A percentile compares a stretch with the other conserved stretches of the same genome.
phyloP scores from a whole-genome alignment of 805 yeast species.

The Metschnikowia chrysomelidarum region DNA sequence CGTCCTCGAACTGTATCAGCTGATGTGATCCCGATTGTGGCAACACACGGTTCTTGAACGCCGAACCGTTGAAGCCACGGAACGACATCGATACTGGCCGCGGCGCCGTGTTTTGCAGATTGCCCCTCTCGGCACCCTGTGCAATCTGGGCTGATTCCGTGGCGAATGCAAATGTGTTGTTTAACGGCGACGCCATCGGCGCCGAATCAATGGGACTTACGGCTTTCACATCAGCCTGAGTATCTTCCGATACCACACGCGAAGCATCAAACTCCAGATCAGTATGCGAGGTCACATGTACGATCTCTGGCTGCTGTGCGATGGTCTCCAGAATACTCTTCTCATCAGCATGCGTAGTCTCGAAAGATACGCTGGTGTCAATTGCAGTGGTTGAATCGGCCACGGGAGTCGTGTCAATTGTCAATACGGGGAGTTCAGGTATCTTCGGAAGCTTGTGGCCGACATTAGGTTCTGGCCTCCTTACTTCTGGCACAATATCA shows the following conservation, averaged over 20 bases:
- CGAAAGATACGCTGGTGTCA: slow-evolving; percentile 5
- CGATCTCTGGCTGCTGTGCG: neutral
- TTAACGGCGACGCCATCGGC: slow-evolving; percentile 11
- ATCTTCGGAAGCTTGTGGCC: neutral
- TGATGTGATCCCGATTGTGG: slow-evolving; percentile 37
- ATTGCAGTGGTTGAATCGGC: slow-evolving; percentile 8
- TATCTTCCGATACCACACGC: neutral
- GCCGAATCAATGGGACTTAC: slow-evolving; percentile 6
- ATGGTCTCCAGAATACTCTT: neutral
- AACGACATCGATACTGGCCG: slow-evolving; percentile 54
- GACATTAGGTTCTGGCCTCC: neutral
- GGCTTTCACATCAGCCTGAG: neutral
- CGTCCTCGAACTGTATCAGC: slow-evolving; percentile 38
- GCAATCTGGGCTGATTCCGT: slow-evolving; percentile 8
- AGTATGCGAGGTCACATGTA: neutral
- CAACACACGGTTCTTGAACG: slow-evolving; percentile 28
- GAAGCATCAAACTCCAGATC: slow-evolving; percentile 7
- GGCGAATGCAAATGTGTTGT: slow-evolving; percentile 14
- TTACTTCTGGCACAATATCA: neutral
- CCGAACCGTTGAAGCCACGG: slow-evolving; percentile 60
- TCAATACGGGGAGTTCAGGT: too few relatives aligned
- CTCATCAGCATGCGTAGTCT: neutral
- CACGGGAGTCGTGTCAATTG: slow-evolving; percentile 5
- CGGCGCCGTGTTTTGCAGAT: slow-evolving; percentile 3
- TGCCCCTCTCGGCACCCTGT: slow-evolving; percentile 1